Base-by-base conservation (phyloP, 208 protist genomes). In the Chromosphaera perkinsii region DNA sequence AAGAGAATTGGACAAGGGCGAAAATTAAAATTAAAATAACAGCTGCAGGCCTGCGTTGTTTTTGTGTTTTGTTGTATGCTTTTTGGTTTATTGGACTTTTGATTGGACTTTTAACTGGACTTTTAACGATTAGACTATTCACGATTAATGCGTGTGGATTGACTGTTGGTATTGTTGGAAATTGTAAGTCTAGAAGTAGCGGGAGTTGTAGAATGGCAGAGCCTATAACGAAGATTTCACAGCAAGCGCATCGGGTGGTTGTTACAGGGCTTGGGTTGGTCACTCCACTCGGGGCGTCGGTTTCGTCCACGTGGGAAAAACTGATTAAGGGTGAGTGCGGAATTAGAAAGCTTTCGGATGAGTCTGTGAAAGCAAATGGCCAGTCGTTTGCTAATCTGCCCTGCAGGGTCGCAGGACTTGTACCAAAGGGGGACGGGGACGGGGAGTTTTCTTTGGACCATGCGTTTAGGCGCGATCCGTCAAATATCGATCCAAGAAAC, bases 311-410 rank as follows among this genome's bases (percentile, higher is more conserved):
- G 24, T 69, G 60, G 60, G 42, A 47, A 24, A 31, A 42, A 32
- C 20, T 66, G 2, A 33, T 57, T 5, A 4, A 3, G 5, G 60
- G 60, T 29, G 43, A 56, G 9, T 59, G 12, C 22, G 60, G 45
- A 5, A 66, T 42, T 10, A 37, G 4, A 17, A 20, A 9, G 20
- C 20, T 65, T 9, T 10, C 55, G 42, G 55, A 56, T 47, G 22
- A 48, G 55, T 37, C 17, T n/a, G 10, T 61, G 10, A 73, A 3
- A 43, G 66, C 14, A 89, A 85, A 17, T 97, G 91, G 91, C 35
- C 59, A n/a, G 48, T 54, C 7, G 48, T 32, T 54, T 14, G 14
- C 7, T 54, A 54, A 45, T 45, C 55, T 75, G 3, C 68, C 73
- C 17, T 43, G 20, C 52, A 33, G 24, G 36, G 31, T 78, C 40